A percentile compares a stretch with the other conserved stretches of the same genome.
Conservation (phyloP, 2,329 filamentous ascomycete species). For the Cordyceps cateniannulata region DNA sequence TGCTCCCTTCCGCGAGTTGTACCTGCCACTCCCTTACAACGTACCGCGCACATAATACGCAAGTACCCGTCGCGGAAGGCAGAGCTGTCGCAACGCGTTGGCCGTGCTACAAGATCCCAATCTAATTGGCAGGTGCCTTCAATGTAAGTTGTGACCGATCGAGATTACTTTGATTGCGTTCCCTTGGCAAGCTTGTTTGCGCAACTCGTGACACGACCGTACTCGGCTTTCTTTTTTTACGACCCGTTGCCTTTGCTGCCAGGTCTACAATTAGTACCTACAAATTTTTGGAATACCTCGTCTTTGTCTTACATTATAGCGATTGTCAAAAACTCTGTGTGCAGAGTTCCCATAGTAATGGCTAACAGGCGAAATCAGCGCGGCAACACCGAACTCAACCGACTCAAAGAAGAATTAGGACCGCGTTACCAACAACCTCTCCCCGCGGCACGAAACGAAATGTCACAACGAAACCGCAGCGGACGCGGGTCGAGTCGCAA, state of each 20-base stretch:
- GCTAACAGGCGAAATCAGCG: constrained; percentile 14
- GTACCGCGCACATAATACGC: neutral
- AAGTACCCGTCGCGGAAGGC: neutral
- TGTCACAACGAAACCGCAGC: constrained; percentile 40
- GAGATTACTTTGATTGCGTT: neutral
- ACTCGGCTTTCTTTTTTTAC: neutral
- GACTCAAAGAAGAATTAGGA: constrained; percentile 12
- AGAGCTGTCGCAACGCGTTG: neutral
- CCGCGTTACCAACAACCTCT: constrained; percentile 8
- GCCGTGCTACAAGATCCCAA: neutral
- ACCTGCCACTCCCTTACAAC: neutral
- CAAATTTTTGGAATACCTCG: neutral
- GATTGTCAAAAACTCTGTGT: neutral
- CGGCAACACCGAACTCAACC: constrained; percentile 9
- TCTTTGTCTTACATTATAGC: neutral
- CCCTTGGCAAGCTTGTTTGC: neutral
- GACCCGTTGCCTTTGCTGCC: neutral
- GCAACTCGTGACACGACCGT: neutral
- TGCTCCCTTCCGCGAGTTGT: neutral
- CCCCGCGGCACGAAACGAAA: constrained; percentile 19
- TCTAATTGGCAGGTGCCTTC: constrained; percentile 7
- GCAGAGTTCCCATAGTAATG: constrained; percentile 12
- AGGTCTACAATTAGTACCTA: neutral
- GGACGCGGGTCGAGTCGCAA: constrained; percentile 38
- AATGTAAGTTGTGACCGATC: constrained; percentile 7